A percentile compares a stretch with the other conserved stretches of the same genome.
Evolutionary conservation across 2,329 filamentous ascomycete species (phyloP).

Genomic region (Curvularia hawaiiensis): DNA sequence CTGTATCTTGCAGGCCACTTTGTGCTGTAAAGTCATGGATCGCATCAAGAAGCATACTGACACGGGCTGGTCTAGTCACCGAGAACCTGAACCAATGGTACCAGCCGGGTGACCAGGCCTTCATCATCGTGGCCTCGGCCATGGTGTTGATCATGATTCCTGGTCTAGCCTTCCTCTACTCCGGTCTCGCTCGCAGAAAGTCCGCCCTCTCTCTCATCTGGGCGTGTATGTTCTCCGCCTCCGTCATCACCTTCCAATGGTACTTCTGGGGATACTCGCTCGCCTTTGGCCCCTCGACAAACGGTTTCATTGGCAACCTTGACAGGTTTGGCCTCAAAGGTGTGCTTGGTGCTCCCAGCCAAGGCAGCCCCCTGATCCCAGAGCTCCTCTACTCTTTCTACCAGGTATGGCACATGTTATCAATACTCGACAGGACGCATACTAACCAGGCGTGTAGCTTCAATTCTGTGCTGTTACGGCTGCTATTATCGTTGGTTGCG

Average conservation of each 20-base stretch:
- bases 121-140: constrained; percentile 85
- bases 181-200: constrained; percentile 94
- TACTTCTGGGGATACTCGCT: constrained; percentile 99
- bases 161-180: constrained; percentile 96
- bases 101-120: constrained; percentile 87
- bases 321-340: constrained; percentile 88
- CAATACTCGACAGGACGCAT: no score
- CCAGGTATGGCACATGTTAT: constrained; percentile 62
- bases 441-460: constrained; percentile 64
- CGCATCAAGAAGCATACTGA: constrained; percentile 15
- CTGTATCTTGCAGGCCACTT: constrained; percentile 5
- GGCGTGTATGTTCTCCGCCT: constrained; percentile 93
- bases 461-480: constrained; percentile 96
- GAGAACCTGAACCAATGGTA: constrained; percentile 98
- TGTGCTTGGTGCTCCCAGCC: constrained; percentile 81
- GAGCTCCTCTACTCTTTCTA: constrained; percentile 94
- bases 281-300: constrained; percentile 84
- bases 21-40: neutral
- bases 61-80: constrained; percentile 59
- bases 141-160: constrained; percentile 98
- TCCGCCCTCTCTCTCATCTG: constrained; percentile 96
- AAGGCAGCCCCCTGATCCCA: constrained; percentile 85
- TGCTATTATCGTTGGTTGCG: constrained; percentile 87
- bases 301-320: constrained; percentile 90
- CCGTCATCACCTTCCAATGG: constrained; percentile 96